phyloP scores from a whole-genome alignment of 768 basidiomycete genomes.

The Gyrodon lividus region DNA sequence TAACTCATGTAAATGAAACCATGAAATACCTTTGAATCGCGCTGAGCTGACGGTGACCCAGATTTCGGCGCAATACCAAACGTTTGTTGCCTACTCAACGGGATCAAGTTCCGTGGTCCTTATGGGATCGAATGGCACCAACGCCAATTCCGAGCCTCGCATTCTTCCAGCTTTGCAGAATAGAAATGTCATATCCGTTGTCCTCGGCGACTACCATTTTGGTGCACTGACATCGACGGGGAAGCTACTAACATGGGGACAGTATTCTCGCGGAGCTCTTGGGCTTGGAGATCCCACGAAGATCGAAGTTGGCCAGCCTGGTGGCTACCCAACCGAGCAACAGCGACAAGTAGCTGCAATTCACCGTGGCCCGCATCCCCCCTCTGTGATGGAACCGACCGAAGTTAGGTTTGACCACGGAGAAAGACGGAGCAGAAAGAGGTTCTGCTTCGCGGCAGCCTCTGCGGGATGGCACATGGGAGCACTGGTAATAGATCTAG shows the following conservation, averaged over 20 bases:
- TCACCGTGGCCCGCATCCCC: constrained; percentile 25
- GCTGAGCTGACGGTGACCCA: constrained; percentile 32
- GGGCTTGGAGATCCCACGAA: constrained; percentile 76
- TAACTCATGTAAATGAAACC: constrained; percentile 68
- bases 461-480: constrained; percentile 93
- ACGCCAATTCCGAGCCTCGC: constrained; percentile 45
- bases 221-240: constrained; percentile 81
- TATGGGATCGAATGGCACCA: constrained; percentile 57
- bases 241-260: constrained; percentile 78
- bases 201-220: constrained; percentile 90
- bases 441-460: constrained; percentile 77
- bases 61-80: constrained; percentile 82
- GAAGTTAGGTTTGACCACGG: constrained; percentile 71
- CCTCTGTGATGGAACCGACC: constrained; percentile 56
- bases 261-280: constrained; percentile 74
- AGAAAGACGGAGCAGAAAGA: constrained; percentile 47
- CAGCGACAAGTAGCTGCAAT: constrained; percentile 31
- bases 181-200: constrained; percentile 77
- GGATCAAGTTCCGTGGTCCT: constrained; percentile 71
- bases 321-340: constrained; percentile 50
- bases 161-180: constrained; percentile 76
- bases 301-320: constrained; percentile 54
- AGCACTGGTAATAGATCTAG: constrained; percentile 81
- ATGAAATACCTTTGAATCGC: not conserved
- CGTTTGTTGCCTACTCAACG: constrained; percentile 81